Base-by-base conservation (phyloP, 441 rosid species). In the Pelargonium fulgidum region DNA sequence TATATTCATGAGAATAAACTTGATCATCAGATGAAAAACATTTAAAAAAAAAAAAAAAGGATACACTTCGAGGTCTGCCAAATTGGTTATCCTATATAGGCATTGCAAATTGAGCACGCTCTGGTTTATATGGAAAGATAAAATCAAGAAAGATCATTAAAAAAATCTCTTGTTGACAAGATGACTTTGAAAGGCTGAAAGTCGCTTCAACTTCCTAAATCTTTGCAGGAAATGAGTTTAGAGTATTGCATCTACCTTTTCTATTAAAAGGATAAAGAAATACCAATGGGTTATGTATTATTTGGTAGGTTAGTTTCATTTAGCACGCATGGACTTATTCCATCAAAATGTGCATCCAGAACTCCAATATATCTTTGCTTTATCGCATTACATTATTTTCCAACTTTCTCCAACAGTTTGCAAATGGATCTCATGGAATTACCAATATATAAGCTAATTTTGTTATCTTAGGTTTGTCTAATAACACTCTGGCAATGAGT, bases 351-450 rank as follows among this genome's bases (percentile, higher is more conserved):
- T 16, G 7, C 11, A 56, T 19, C 62, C 24, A 1, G 24, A 12
- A 56, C 62, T 8, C 4, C 13, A 19, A 71, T 41, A 45, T 6
- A 54, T 39, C 2, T 3, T 3, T 36, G 54, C 29, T 19, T 65
- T 52, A 64, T 56, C 58, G 5, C 12, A 14, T 39, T n/a, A 39
- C 47, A 65, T 20, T 58, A 26, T 72, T 61, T 14, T 39, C 33
- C 45, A 5, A n/a, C 33, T 19, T 72, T 24, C 17, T 42, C 58
- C 65, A 20, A 54, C 59, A 50, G 22, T 42, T 22, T 33, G 24
- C 10, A 33, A 33, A 62, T 14, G 56, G 42, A 63, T 54, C 41
- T 54, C 56, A 62, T 62, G 16, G 22, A 10, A 70, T 47, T 8
- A 56, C 13, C 62, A 7, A 17, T 19, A 7, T 56, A 19, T 19